These are phyloP conservation scores for Amaranthus hypochondriacus DNA, from an alignment of 148 eudicot genomes.

Conservation along the genomic window DNA sequence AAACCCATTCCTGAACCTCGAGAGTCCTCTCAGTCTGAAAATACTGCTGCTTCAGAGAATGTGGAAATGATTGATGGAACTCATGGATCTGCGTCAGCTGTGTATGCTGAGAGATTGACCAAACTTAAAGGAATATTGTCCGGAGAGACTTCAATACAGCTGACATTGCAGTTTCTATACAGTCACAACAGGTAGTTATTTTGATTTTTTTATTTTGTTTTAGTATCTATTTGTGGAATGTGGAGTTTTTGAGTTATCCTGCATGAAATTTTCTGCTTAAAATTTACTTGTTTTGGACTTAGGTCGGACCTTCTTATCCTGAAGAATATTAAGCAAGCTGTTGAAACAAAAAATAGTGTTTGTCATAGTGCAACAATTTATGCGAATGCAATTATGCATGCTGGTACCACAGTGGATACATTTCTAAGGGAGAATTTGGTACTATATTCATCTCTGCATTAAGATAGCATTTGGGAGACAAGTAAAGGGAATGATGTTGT, in stretches of 20 bases:
- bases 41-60: constrained; percentile 54
- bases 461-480: background rate
- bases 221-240: background rate
- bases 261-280: background rate
- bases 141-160: constrained; percentile 93
- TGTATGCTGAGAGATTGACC: constrained; percentile 63
- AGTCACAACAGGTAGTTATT: constrained; percentile 82
- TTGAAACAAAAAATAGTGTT: constrained; percentile 97
- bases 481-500: background rate
- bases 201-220: background rate
- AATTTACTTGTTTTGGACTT: constrained; percentile 10
- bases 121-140: constrained; percentile 84
- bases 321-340: constrained; percentile 95
- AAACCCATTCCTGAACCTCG: constrained; percentile 43
- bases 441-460: background rate
- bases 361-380: constrained; percentile 98
- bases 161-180: constrained; percentile 81
- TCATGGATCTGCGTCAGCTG: constrained; percentile 24
- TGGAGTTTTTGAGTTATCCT: background rate
- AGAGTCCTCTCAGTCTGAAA: constrained; percentile 45
- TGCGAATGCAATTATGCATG: constrained; percentile 99
- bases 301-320: constrained; percentile 98
- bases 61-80: constrained; percentile 68
- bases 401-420: constrained; percentile 98
- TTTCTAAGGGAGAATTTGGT: constrained; percentile 96